Base-by-base conservation (phyloP, 805 yeast genomes). In the Wickerhamomyces bisporus region DNA sequence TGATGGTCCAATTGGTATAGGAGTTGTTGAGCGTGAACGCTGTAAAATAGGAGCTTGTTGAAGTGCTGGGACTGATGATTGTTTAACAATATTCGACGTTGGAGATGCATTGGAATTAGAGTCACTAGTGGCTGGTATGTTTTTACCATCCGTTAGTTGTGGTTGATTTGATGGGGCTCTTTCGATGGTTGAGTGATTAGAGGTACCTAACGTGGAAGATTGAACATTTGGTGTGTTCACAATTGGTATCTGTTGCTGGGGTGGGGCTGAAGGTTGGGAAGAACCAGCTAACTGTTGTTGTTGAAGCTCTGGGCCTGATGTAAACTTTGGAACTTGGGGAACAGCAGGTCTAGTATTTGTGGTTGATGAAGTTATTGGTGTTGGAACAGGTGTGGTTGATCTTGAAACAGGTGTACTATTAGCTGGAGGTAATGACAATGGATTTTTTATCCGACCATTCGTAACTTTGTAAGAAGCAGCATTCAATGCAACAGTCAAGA, bases 401-500 rank as follows among this genome's bases (percentile, higher is more conserved):
- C 39, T 30, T 14, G 48, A 33, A 26, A 44, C 31, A n/a, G 52
- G 32, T n/a, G 38, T 37, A 19, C 43, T 38, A 11, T 40, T 41
- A 10, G 61, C 41, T 5, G 52, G 51, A 10, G 61, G 52, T 34
- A 58, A 45, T 20, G 44, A 52, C 33, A 63, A 65, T 35, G 68
- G 63, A 21, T 61, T 68, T 33, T 70, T 68, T 10, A 71, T 68
- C 45, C 72, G 68, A 33, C 77, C 78, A 51, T 73, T 73, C 1
- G 81, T 75, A 3, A 75, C 73, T 48, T 76, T 76, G 18, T 66
- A 65, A 1, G 89, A 81, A 0, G 89, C 85, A 33, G 86, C 86
- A 49, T 85, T 81, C 51, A 85, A 75, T 2, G 93, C 93, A 29
- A 85, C 84, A 6, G 85, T 86, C 46, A 85, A 66, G 43, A 85